Conservation (phyloP, 2,329 filamentous ascomycete species). For the Dothistroma septosporum region DNA sequence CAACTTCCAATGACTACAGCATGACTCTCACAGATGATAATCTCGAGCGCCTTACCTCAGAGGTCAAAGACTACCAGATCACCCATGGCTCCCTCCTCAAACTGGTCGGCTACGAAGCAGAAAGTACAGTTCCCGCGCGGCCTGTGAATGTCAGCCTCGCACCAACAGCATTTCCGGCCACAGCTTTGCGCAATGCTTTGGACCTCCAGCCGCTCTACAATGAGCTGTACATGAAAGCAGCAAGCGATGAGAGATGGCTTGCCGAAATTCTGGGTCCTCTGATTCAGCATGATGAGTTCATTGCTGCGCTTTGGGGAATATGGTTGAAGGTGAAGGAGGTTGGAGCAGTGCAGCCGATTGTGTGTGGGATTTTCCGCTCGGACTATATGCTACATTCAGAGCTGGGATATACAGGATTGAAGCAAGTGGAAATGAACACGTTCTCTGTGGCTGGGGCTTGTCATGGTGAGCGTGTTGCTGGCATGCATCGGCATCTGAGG, state of each 20-base stretch:
- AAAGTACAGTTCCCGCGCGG: conserved; percentile 28
- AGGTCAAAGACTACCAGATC: conserved; percentile 42
- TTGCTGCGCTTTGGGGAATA: conserved; percentile 39
- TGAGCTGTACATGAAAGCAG: conserved; percentile 53
- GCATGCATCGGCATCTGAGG: conserved; percentile 41
- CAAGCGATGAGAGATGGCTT: conserved; percentile 39
- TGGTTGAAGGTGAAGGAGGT: conserved; percentile 33
- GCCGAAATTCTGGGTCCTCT: conserved; percentile 32
- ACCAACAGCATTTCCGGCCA: conserved; percentile 36
- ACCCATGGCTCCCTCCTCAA: conserved; percentile 43
- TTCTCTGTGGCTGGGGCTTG: conserved; percentile 42
- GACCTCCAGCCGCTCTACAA: conserved; percentile 57
- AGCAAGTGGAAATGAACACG: conserved; percentile 48
- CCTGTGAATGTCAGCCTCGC: conserved; percentile 36
- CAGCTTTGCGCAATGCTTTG: conserved; percentile 44
- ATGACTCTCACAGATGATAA: conserved; percentile 10
- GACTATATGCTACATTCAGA: conserved; percentile 44
- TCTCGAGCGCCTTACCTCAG: conserved; percentile 24
- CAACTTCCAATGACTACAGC: neutral
- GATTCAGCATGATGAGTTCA: conserved; percentile 35
- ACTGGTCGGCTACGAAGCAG: conserved; percentile 27
- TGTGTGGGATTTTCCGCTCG: conserved; percentile 41
- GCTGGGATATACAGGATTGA: conserved; percentile 26
- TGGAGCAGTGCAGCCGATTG: conserved; percentile 33
- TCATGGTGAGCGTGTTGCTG: conserved; percentile 39